Evolutionary conservation across 805 yeast genomes (phyloP).

Genomic region (Diddensiella transvaalensis): DNA sequence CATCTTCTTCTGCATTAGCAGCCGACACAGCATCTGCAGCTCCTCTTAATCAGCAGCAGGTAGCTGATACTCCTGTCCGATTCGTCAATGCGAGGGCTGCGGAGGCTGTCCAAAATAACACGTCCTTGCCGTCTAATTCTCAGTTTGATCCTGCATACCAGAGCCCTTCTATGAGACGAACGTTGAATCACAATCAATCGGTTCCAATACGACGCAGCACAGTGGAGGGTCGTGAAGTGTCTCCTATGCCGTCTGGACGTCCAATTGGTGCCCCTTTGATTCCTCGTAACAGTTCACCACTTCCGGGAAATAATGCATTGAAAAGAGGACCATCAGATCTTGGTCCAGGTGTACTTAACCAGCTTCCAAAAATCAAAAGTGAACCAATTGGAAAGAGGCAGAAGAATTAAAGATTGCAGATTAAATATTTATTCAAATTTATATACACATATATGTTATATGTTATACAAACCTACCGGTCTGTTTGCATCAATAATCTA

Average conservation of each 20-base stretch:
- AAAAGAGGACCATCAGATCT: background rate
- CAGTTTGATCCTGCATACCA: conserved; percentile 25
- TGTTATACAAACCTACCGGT: background rate
- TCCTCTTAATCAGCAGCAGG: background rate
- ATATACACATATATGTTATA: too few relatives aligned
- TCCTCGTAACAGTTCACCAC: background rate
- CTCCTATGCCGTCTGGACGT: background rate
- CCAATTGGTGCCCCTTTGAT: background rate
- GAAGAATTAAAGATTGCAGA: background rate
- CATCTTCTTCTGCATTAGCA: background rate
- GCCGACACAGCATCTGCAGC: background rate
- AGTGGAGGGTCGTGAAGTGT: background rate
- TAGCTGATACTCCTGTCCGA: conserved; percentile 15
- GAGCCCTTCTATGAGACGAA: conserved; percentile 28
- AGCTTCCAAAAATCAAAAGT: background rate
- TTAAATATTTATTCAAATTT: too few relatives aligned
- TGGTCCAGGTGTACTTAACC: background rate
- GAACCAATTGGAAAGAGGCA: background rate
- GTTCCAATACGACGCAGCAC: conserved; percentile 20
- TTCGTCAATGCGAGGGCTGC: conserved; percentile 31
- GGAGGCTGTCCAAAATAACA: conserved; percentile 25
- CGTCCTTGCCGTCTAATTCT: conserved; percentile 20
- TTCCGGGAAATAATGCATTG: background rate
- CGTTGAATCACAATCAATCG: conserved; percentile 28
- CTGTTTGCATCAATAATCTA: conserved; percentile 8